Evolutionary conservation across 1,284 basidiomycete species (phyloP), one percentile per base, ranked within the genome.

Genomic region (Pseudozyma sp.): DNA sequence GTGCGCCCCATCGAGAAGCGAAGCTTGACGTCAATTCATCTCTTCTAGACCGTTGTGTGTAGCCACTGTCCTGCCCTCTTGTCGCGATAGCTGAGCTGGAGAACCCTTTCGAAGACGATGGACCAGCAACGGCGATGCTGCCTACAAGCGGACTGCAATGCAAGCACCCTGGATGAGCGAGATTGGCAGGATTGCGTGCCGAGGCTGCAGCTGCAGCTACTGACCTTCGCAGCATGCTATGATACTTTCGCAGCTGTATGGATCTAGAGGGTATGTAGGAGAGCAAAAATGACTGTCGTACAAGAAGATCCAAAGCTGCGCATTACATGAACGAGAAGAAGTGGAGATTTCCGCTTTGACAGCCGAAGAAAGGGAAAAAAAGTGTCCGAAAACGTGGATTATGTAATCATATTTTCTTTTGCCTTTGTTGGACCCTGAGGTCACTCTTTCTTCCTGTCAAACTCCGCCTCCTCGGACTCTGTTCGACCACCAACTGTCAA

Each of bases 201-300:
- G 55, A 56, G 36, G 50, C 55, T 25, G 52, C 56, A 14, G 52
- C 59, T 35, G 42, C 40, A 31, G 38, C 43, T 11, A 69, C 18
- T 4, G 59, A 63, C 9, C 59, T 53, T 54, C 66, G 42, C 55
- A 58, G 36, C 66, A 69, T 69, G 42, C 48, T 58, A 21, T 39
- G 1, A 3, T 4, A 12, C 21, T n/a, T n/a, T n/a, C n/a, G n/a
- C n/a, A n/a, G n/a, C n/a, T n/a, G n/a, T n/a, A n/a, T n/a, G n/a
- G n/a, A n/a, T n/a, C n/a, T n/a, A n/a, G n/a, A n/a, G n/a, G n/a
- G n/a, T n/a, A n/a, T n/a, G n/a, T n/a, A n/a, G n/a, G n/a, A n/a
- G n/a, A n/a, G n/a, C n/a, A n/a, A n/a, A n/a, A n/a, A n/a, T n/a
- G n/a, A 40, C 34, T 31, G 36, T 18, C 48, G 18, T 14, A 10